Conservation (phyloP, 2,329 filamentous ascomycete genomes). For the Nannizziopsis barbatae region DNA sequence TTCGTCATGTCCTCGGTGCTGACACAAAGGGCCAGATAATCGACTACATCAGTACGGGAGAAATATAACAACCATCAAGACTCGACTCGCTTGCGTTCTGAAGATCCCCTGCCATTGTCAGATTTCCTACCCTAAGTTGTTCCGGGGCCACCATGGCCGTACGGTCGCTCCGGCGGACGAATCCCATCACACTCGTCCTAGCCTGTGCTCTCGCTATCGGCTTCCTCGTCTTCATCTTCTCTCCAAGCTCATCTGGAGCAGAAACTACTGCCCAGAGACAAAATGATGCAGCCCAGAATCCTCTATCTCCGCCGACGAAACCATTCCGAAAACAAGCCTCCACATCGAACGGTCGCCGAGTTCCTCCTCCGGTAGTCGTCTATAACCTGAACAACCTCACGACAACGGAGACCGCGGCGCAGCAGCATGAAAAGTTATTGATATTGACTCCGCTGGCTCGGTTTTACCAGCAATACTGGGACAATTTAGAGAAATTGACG, state of each 20-base stretch:
- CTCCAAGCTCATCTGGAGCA: constrained; percentile 43
- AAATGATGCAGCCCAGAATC: constrained; percentile 53
- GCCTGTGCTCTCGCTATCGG: constrained; percentile 61
- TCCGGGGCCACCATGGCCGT: constrained; percentile 41
- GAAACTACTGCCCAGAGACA: constrained; percentile 42
- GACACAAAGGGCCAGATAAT: constrained; percentile 6
- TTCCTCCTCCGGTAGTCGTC: constrained; percentile 74
- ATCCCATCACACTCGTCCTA: constrained; percentile 62
- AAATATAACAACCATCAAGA: neutral
- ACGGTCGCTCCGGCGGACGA: constrained; percentile 66
- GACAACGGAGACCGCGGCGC: constrained; percentile 61
- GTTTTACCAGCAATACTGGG: constrained; percentile 94
- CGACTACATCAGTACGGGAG: neutral
- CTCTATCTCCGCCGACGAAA: constrained; percentile 61
- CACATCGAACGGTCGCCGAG: constrained; percentile 38
- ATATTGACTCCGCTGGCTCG: constrained; percentile 85
- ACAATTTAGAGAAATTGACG: constrained; percentile 69
- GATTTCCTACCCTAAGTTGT: neutral
- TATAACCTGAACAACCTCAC: constrained; percentile 96
- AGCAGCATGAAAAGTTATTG: constrained; percentile 73
- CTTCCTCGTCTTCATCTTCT: constrained; percentile 54
- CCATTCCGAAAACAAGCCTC: constrained; percentile 55
- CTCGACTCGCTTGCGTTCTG: neutral
- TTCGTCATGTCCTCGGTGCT: constrained; percentile 4
- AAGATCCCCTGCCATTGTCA: neutral